A percentile compares a stretch with the other conserved stretches of the same genome.
These are phyloP conservation scores for Chytriomyces confervae DNA, from an alignment of 192 early-diverging fungal genomes.

Conservation along the genomic window DNA sequence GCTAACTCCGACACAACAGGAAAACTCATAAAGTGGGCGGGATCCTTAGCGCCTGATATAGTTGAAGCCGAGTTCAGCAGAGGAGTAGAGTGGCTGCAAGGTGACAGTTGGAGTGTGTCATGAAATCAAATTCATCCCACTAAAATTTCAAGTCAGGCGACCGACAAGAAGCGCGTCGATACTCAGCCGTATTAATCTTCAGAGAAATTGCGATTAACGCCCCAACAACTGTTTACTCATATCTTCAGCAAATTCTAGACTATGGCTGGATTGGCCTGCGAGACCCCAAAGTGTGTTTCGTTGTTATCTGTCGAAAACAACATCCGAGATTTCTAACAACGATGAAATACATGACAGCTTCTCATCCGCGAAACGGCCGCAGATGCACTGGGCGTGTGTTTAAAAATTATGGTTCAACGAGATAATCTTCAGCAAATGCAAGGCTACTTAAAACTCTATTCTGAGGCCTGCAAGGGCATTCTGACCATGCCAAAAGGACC, in stretches of 20 bases:
- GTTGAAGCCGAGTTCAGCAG: constrained; percentile 72
- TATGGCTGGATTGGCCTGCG: constrained; percentile 74
- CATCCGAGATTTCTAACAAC: constrained; percentile 9
- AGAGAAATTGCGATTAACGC: constrained; percentile 67
- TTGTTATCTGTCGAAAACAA: not conserved
- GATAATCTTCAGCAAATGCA: constrained; percentile 58
- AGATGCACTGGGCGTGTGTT: constrained; percentile 70
- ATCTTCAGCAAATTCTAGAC: constrained; percentile 74
- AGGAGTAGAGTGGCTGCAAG: constrained; percentile 72
- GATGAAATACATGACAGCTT: constrained; percentile 22
- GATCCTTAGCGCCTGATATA: constrained; percentile 66
- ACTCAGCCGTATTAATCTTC: constrained; percentile 74
- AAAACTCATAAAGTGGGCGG: constrained; percentile 56
- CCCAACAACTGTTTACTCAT: constrained; percentile 73
- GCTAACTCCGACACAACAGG: constrained; percentile 40
- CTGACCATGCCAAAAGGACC: constrained; percentile 38
- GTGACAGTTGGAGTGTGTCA: not conserved
- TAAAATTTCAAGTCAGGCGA: constrained; percentile 21
- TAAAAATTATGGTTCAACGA: constrained; percentile 72
- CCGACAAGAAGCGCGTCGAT: constrained; percentile 40
- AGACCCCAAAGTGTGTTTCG: constrained; percentile 53
- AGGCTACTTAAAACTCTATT: constrained; percentile 72
- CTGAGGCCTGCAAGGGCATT: constrained; percentile 73
- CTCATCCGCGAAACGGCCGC: constrained; percentile 73
- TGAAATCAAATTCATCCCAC: not conserved